A percentile compares a stretch with the other conserved stretches of the same genome.
phyloP scores from a whole-genome alignment of 1,284 basidiomycete genomes.

The Cryptococcus jaspeensis region DNA sequence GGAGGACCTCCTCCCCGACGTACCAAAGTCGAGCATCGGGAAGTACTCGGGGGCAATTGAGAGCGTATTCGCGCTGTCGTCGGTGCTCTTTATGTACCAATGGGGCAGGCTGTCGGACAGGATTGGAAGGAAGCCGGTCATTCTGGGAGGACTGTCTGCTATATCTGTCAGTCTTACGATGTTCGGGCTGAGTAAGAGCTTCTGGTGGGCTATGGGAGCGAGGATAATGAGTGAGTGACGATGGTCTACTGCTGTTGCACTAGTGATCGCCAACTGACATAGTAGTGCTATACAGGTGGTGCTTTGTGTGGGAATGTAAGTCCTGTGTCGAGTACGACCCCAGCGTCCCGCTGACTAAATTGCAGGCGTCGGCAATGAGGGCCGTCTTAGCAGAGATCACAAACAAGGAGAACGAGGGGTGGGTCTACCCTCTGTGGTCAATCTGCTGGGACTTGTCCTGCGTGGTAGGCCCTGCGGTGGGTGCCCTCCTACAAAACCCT shows the following conservation, averaged over 20 bases:
- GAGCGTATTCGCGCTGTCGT: slow-evolving; percentile 21
- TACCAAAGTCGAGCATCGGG: slow-evolving; percentile 19
- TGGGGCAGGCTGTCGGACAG: slow-evolving; percentile 27
- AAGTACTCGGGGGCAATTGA: slow-evolving; percentile 26
- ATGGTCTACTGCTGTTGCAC: neutral
- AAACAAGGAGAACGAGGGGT: slow-evolving; percentile 19
- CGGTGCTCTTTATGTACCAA: slow-evolving; percentile 24
- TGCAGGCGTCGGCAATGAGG: slow-evolving; percentile 24
- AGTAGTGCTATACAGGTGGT: slow-evolving; percentile 8
- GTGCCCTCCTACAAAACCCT: slow-evolving; percentile 19
- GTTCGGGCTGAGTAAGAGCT: slow-evolving; percentile 24
- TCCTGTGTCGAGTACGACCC: neutral
- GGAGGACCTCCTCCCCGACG: slow-evolving; percentile 19
- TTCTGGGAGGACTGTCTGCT: slow-evolving; percentile 21
- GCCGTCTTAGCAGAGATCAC: slow-evolving; percentile 27
- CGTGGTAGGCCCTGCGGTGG: slow-evolving; percentile 22
- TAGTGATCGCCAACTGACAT: neutral
- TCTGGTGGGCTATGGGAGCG: slow-evolving; percentile 21
- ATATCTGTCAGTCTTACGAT: slow-evolving; percentile 15
- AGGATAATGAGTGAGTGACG: slow-evolving; percentile 17
- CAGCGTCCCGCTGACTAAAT: neutral
- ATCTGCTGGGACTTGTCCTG: slow-evolving; percentile 26
- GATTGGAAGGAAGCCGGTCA: slow-evolving; percentile 24
- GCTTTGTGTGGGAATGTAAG: slow-evolving; percentile 26
- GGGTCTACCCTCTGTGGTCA: slow-evolving; percentile 27